A percentile compares a stretch with the other conserved stretches of the same genome.
Evolutionary conservation across 2,329 filamentous ascomycete genomes (phyloP).

Genomic region (Apiospora aurea): DNA sequence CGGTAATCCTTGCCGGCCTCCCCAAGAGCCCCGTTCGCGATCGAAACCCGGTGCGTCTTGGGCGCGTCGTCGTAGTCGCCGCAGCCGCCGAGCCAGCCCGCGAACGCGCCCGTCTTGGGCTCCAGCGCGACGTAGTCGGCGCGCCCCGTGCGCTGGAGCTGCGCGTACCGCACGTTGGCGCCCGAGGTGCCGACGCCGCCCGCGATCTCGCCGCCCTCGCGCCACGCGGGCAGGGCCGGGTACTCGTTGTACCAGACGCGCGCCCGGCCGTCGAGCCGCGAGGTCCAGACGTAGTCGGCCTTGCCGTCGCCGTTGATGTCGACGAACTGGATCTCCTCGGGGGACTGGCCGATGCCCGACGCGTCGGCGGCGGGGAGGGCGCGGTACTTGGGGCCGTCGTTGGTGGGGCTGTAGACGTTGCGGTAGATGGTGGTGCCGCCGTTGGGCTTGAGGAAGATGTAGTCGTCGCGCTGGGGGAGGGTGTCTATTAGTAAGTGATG

Average conservation of each 20-base stretch:
- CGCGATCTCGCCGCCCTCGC: slow-evolving; percentile 24
- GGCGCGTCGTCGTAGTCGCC: background rate
- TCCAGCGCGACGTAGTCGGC: slow-evolving; percentile 28
- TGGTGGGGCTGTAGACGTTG: slow-evolving; percentile 25
- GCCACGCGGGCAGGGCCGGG: slow-evolving; percentile 28
- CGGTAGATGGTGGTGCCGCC: slow-evolving; percentile 30
- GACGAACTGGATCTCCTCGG: slow-evolving; percentile 18
- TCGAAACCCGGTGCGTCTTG: too few relatives aligned
- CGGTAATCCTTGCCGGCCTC: too few relatives aligned
- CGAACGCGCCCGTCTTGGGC: slow-evolving; percentile 23
- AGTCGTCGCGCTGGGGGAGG: slow-evolving; percentile 26
- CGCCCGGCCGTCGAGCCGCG: background rate
- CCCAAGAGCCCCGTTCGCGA: too few relatives aligned
- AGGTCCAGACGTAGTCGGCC: slow-evolving; percentile 29
- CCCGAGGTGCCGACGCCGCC: slow-evolving; percentile 31
- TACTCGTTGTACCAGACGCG: slow-evolving; percentile 34
- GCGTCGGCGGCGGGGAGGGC: background rate
- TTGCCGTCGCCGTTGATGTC: slow-evolving; percentile 35
- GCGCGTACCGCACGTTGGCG: slow-evolving; percentile 29
- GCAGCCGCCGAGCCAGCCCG: slow-evolving; percentile 29
- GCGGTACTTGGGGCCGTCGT: slow-evolving; percentile 30
- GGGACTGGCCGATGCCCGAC: too few relatives aligned
- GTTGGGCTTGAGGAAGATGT: slow-evolving; percentile 29
- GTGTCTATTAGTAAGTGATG: too few relatives aligned
- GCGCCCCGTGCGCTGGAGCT: slow-evolving; percentile 24